Evolutionary conservation across 345 rosid genomes (phyloP).

Genomic region (Lepidium aucheri): DNA sequence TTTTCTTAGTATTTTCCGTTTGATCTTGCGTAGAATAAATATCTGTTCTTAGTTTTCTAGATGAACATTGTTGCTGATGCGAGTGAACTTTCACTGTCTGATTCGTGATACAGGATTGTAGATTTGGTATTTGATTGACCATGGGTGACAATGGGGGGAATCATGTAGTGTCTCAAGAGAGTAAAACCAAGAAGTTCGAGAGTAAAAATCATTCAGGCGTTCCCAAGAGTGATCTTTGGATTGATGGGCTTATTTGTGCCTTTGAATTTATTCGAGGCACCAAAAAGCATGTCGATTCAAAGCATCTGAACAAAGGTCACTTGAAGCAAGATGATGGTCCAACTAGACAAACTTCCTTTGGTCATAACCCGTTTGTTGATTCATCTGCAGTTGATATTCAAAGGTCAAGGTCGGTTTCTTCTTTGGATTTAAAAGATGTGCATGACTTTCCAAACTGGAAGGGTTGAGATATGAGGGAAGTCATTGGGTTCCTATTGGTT

Average conservation of each 20-base stretch:
- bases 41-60: background rate
- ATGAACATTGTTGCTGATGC: background rate
- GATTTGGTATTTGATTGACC: background rate
- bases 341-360: constrained; percentile 24
- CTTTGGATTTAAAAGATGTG: constrained; percentile 30
- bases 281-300: constrained; percentile 18
- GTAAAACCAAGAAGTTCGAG: constrained; percentile 15
- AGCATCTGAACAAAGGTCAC: background rate
- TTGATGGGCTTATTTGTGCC: constrained; percentile 83
- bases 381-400: constrained; percentile 14
- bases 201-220: constrained; percentile 9
- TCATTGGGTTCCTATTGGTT: constrained; percentile 86
- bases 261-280: constrained; percentile 60
- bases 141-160: constrained; percentile 8
- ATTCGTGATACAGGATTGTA: background rate
- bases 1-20: too few relatives aligned
- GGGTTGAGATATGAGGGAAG: constrained; percentile 41
- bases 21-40: background rate
- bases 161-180: constrained; percentile 14
- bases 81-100: background rate
- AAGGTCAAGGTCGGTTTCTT: constrained; percentile 27
- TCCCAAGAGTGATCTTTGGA: constrained; percentile 60
- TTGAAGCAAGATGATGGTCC: constrained; percentile 24
- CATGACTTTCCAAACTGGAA: constrained; percentile 30
- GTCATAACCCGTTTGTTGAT: constrained; percentile 25